phyloP scores from a whole-genome alignment of 2,329 filamentous ascomycete species.

The Ophiostoma himal-ulmi region DNA sequence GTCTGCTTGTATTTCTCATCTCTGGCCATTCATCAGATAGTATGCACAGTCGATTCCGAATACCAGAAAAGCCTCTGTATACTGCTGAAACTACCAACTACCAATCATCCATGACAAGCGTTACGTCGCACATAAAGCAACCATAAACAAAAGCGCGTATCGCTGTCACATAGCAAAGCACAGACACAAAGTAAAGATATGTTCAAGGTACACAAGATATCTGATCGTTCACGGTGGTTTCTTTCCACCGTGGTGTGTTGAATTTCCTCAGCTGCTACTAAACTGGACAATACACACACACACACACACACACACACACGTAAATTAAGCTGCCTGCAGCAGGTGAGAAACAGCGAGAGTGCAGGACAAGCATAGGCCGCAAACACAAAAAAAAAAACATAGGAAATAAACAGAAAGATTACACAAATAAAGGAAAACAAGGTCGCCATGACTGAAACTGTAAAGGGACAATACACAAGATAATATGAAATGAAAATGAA shows the following conservation, averaged over 20 bases:
- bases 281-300: constrained; percentile 15
- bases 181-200: not conserved
- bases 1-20: not conserved
- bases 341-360: constrained; percentile 19
- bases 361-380: not conserved
- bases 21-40: not conserved
- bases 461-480: constrained; percentile 33
- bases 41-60: not conserved
- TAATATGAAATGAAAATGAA: constrained; percentile 19
- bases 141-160: not conserved
- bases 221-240: constrained; percentile 9
- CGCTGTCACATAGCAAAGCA: not conserved
- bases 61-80: not conserved
- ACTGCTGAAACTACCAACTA: not conserved
- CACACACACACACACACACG: constrained; percentile 14
- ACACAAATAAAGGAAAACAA: constrained; percentile 16
- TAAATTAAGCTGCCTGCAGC: constrained; percentile 27
- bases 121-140: not conserved
- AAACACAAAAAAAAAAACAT: not conserved
- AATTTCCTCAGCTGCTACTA: constrained; percentile 24
- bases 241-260: constrained; percentile 13
- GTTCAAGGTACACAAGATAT: not conserved
- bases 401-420: constrained; percentile 19
- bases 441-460: constrained; percentile 22
- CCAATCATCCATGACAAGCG: not conserved